Evolutionary conservation across 495 filamentous ascomycete genomes (phyloP).

Genomic region (Penicillium alfredii): DNA sequence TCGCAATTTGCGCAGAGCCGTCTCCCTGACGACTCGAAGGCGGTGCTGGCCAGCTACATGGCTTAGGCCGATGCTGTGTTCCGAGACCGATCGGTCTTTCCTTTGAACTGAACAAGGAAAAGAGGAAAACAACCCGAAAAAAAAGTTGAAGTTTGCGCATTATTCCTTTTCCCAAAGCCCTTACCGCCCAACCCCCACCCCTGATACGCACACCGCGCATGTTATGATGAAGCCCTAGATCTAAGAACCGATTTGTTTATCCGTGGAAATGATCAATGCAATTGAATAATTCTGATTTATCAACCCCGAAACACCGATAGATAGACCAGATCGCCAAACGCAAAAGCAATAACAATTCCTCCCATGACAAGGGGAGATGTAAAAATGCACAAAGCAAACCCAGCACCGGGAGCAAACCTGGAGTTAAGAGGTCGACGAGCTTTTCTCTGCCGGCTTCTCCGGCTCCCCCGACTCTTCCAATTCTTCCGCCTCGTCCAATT

Average conservation of each 20-base stretch:
- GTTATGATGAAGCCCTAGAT: conserved; percentile 13
- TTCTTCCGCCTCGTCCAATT: conserved; percentile 23
- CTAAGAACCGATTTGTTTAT: conserved; percentile 7
- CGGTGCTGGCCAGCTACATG: conserved; percentile 53
- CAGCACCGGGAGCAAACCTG: too few relatives aligned
- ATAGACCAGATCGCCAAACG: neutral
- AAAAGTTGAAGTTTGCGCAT: neutral
- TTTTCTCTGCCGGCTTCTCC: too few relatives aligned
- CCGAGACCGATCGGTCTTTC: too few relatives aligned
- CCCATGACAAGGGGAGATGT: too few relatives aligned
- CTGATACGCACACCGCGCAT: conserved; percentile 3
- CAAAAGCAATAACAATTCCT: too few relatives aligned
- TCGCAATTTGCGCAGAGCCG: conserved; percentile 53
- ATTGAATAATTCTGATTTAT: too few relatives aligned
- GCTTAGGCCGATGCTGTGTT: too few relatives aligned
- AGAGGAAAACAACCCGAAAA: too few relatives aligned
- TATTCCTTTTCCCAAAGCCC: neutral
- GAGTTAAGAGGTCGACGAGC: too few relatives aligned
- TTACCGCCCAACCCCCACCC: neutral
- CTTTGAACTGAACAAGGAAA: too few relatives aligned
- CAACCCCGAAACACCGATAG: neutral
- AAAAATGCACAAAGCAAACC: too few relatives aligned
- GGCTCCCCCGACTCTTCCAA: neutral
- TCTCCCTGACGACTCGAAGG: conserved; percentile 49
- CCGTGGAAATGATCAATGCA: neutral